These are phyloP conservation scores for Letharia lupina DNA, from an alignment of 495 filamentous ascomycete genomes.

Conservation along the genomic window DNA sequence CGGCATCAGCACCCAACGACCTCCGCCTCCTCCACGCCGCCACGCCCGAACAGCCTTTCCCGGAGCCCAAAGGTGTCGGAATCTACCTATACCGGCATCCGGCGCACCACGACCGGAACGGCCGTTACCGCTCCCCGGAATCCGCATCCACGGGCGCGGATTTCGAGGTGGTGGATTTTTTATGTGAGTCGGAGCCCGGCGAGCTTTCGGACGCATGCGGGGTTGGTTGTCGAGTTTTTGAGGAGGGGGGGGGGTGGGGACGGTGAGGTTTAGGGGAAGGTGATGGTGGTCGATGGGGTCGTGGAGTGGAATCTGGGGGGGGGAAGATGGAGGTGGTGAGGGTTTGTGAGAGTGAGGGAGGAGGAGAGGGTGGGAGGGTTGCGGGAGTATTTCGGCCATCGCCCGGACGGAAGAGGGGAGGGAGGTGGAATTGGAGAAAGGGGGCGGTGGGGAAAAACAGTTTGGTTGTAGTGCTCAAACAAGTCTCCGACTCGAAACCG, in stretches of 20 bases:
- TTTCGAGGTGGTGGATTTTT: conserved; percentile 56
- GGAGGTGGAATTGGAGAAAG: conserved; percentile 32
- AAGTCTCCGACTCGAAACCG: too few relatives aligned
- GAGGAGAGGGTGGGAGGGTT: conserved; percentile 41
- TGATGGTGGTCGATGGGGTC: conserved; percentile 48
- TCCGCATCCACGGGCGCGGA: conserved; percentile 37
- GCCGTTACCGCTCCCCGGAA: not conserved
- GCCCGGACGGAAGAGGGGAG: conserved; percentile 40
- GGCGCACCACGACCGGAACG: not conserved
- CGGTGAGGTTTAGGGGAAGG: conserved; percentile 36
- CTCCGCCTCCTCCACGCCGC: not conserved
- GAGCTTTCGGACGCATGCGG: conserved; percentile 40
- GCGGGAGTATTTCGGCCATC: conserved; percentile 42
- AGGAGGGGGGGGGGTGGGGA: conserved; percentile 17
- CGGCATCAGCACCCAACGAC: not conserved
- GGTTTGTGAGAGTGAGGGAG: conserved; percentile 43
- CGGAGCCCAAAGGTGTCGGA: not conserved
- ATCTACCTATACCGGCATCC: not conserved
- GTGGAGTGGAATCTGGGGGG: conserved; percentile 52
- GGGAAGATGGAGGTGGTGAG: conserved; percentile 44
- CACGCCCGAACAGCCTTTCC: not conserved
- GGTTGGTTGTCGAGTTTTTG: conserved; percentile 48
- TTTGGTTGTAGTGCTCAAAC: too few relatives aligned
- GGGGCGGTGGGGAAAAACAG: not conserved
- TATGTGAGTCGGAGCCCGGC: conserved; percentile 37